phyloP scores from a whole-genome alignment of 2,329 filamentous ascomycete genomes.

The Gaeumannomyces tritici region DNA sequence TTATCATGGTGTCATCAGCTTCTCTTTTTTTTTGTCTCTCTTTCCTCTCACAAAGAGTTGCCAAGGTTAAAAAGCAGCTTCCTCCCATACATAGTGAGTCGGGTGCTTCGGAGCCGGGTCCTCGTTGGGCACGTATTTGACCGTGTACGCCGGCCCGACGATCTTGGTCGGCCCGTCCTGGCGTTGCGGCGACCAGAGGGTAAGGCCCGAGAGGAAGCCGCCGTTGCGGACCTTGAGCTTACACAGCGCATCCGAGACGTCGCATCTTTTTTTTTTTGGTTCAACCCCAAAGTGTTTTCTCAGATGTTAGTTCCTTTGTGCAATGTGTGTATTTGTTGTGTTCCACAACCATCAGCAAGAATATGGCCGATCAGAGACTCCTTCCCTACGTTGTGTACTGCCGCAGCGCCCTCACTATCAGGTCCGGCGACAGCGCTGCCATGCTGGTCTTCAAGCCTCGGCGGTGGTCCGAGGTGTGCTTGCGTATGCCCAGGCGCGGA shows the following conservation, averaged over 20 bases:
- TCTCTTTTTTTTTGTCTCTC: too few species aligned
- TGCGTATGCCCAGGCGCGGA: not conserved
- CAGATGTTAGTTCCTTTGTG: not conserved
- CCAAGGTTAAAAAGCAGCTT: not conserved
- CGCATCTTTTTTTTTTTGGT: slow-evolving; percentile 27
- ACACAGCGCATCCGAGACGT: slow-evolving; percentile 40
- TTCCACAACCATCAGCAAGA: too few species aligned
- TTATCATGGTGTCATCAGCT: not conserved
- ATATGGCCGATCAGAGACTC: too few species aligned
- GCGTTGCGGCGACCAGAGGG: slow-evolving; percentile 42
- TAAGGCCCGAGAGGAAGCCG: slow-evolving; percentile 43
- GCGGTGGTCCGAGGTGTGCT: too few species aligned
- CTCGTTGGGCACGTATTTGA: slow-evolving; percentile 37
- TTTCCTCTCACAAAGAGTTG: not conserved
- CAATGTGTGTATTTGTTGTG: too few species aligned
- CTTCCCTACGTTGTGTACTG: slow-evolving; percentile 21
- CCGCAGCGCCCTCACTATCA: slow-evolving; percentile 19
- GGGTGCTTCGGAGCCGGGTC: slow-evolving; percentile 34
- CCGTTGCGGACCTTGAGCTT: slow-evolving; percentile 38
- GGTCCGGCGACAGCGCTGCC: slow-evolving; percentile 6
- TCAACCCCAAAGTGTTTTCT: not conserved
- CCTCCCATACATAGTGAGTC: slow-evolving; percentile 32
- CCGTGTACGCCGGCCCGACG: slow-evolving; percentile 44
- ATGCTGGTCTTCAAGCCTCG: not conserved
- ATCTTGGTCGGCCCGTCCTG: slow-evolving; percentile 42